These are phyloP conservation scores for Phytophthora capsici DNA, from an alignment of 352 stramenopile genomes.

Conservation along the genomic window DNA sequence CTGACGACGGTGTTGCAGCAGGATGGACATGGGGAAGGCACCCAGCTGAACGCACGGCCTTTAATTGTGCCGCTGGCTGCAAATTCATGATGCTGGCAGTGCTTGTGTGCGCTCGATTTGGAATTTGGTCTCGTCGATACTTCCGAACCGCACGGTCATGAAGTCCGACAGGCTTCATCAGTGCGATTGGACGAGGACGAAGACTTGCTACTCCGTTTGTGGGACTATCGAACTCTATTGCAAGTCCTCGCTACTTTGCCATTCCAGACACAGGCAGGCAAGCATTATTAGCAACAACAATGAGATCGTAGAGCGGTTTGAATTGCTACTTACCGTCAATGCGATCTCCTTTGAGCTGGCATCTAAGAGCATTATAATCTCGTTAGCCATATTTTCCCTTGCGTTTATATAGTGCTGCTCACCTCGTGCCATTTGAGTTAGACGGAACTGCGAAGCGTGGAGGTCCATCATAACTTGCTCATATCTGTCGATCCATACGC, in stretches of 20 bases:
- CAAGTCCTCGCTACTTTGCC: constrained; percentile 53
- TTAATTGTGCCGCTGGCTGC: constrained; percentile 21
- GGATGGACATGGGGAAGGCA: constrained; percentile 13
- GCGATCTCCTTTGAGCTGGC: constrained; percentile 71
- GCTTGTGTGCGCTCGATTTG: constrained; percentile 55
- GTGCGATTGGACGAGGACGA: constrained; percentile 41
- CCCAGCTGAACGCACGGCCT: constrained; percentile 29
- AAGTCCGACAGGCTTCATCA: constrained; percentile 55
- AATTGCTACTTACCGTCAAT: constrained; percentile 44
- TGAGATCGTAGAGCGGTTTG: background rate
- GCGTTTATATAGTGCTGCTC: background rate
- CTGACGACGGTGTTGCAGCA: background rate
- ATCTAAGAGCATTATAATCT: constrained; percentile 37
- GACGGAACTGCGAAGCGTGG: constrained; percentile 72
- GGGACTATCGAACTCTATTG: constrained; percentile 52
- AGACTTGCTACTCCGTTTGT: constrained; percentile 39
- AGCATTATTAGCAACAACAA: background rate
- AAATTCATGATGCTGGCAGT: constrained; percentile 49
- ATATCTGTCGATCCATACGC: constrained; percentile 80
- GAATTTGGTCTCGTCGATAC: constrained; percentile 72
- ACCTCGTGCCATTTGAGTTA: constrained; percentile 73
- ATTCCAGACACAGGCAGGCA: background rate
- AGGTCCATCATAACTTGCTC: constrained; percentile 88
- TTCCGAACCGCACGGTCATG: constrained; percentile 73
- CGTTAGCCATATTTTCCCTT: background rate